These are phyloP conservation scores for Eutrema yunnanense DNA, from an alignment of 345 rosid genomes.

Conservation along the genomic window DNA sequence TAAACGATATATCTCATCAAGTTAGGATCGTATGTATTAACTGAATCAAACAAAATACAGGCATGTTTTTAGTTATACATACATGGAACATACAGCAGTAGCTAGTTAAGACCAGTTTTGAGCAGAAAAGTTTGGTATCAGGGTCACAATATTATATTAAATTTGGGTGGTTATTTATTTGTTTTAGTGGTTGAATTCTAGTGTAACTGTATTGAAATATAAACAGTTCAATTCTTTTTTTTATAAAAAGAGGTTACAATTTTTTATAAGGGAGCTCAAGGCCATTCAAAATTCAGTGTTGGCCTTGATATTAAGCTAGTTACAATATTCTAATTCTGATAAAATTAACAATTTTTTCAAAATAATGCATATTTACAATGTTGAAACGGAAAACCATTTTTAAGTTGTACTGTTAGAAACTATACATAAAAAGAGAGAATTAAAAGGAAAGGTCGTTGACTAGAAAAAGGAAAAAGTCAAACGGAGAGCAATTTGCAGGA, in stretches of 20 bases:
- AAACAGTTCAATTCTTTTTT: background rate
- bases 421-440: background rate
- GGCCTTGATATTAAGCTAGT: background rate
- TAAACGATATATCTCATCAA: background rate
- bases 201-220: background rate
- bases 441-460: conserved; percentile 14
- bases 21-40: background rate
- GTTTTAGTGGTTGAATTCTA: background rate
- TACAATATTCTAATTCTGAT: background rate
- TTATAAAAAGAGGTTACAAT: background rate
- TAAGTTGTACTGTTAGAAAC: background rate
- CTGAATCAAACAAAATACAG: background rate
- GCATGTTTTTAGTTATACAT: no score
- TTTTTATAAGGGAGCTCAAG: background rate
- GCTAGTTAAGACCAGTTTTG: background rate
- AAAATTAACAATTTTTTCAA: background rate
- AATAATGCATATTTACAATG: background rate
- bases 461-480: background rate
- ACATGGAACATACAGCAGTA: background rate
- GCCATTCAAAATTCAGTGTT: background rate
- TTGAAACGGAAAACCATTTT: background rate
- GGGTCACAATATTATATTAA: background rate
- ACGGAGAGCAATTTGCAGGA: background rate
- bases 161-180: no score
- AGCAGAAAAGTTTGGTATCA: background rate